phyloP scores from a whole-genome alignment of 1,284 basidiomycete genomes.

The Veloboletus limbatus region DNA sequence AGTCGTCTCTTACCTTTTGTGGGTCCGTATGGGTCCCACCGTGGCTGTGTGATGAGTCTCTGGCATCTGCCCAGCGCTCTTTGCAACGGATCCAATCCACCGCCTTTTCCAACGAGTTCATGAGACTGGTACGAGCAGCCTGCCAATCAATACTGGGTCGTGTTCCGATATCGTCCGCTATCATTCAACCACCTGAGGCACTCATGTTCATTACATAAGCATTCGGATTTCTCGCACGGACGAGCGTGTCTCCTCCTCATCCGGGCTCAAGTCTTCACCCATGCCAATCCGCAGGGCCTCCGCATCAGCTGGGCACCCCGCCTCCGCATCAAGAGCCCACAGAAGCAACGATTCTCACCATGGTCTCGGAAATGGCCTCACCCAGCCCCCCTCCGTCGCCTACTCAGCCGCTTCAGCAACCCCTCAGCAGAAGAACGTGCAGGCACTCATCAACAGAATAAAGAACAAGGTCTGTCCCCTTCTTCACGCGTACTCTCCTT shows the following conservation, averaged over 20 bases:
- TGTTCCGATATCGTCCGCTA: not conserved
- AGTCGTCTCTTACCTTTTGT: slow-evolving; percentile 29
- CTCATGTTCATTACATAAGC: slow-evolving; percentile 28
- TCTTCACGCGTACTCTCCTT: not conserved
- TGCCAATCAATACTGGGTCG: no score
- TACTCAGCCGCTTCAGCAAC: slow-evolving; percentile 41
- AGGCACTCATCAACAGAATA: slow-evolving; percentile 67
- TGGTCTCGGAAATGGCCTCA: slow-evolving; percentile 37
- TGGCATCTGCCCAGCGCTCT: not conserved
- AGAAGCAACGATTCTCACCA: slow-evolving; percentile 52
- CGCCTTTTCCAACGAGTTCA: not conserved
- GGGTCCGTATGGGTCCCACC: slow-evolving; percentile 38
- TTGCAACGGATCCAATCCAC: not conserved
- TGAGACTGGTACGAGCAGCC: no score
- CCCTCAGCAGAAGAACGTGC: slow-evolving; percentile 71
- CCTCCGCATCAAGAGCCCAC: slow-evolving; percentile 37
- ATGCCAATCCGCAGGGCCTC: slow-evolving; percentile 50
- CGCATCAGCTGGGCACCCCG: slow-evolving; percentile 38
- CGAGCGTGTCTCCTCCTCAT: slow-evolving; percentile 15
- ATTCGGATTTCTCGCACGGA: slow-evolving; percentile 25
- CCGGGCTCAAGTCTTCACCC: slow-evolving; percentile 18
- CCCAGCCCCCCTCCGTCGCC: slow-evolving; percentile 32
- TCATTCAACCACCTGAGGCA: no score
- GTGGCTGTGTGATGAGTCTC: slow-evolving; percentile 30
- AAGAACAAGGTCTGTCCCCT: slow-evolving; percentile 57